Conservation (phyloP, 208 protist species). For the Wallacemonas rigidus region DNA sequence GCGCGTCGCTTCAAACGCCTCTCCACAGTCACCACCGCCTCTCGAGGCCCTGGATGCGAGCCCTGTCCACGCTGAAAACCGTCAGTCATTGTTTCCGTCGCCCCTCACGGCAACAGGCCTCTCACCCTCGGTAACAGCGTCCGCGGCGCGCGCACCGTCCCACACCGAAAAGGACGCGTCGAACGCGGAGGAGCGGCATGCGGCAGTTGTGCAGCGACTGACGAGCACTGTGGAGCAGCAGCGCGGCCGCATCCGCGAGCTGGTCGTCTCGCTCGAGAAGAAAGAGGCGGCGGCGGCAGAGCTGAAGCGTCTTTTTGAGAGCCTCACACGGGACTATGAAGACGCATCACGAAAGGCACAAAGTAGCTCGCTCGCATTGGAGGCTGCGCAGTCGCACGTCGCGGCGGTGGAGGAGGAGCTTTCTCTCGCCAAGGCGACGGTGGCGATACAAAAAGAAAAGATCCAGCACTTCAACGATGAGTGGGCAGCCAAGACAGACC, state of each 20-base stretch:
- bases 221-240: constrained; percentile 37
- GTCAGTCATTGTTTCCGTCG: background rate
- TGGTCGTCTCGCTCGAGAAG: constrained; percentile 32
- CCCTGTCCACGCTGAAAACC: background rate
- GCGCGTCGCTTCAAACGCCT: background rate
- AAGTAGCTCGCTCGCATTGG: constrained; percentile 21
- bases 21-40: background rate
- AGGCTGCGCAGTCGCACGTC: constrained; percentile 22
- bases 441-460: constrained; percentile 28
- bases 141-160: background rate
- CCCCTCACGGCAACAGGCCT: too few species aligned
- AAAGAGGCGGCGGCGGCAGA: constrained; percentile 27
- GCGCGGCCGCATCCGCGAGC: constrained; percentile 25
- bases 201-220: constrained; percentile 7
- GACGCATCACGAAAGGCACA: constrained; percentile 23
- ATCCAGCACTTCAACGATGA: constrained; percentile 37
- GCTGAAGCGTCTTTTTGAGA: constrained; percentile 45
- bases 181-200: background rate
- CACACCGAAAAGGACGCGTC: background rate
- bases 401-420: constrained; percentile 36
- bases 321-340: constrained; percentile 46
- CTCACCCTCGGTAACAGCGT: too few species aligned
- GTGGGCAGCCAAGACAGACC: constrained; percentile 36
- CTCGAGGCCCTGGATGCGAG: background rate
- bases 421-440: constrained; percentile 12